Evolutionary conservation across 164 flowering plant species (phyloP), one percentile per base, ranked within the genome.

Genomic region (Litsea cubeba): DNA sequence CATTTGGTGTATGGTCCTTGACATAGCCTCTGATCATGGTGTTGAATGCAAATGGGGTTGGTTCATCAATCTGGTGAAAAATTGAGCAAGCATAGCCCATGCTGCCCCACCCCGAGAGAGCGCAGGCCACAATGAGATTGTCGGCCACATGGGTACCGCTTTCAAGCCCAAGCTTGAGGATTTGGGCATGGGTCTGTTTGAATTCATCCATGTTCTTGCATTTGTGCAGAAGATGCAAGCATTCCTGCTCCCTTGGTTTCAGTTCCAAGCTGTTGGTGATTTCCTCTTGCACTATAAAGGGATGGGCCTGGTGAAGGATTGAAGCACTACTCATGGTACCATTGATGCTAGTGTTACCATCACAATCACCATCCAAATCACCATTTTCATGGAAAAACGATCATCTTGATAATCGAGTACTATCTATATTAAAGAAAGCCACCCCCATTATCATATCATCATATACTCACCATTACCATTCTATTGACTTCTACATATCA

Each of bases 1-100:
- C 76, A 23, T 79, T 78, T 22, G 84, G 78, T 30, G 81, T 78
- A 62, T 68, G 66, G 66, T 80, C 84, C 70, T 81, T 85, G 17
- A 82, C 85, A 79, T 84, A 75, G n/a, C 93, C 95, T 84, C 88
- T 90, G 25, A 90, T 88, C 89, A 92, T 81, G 65, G 87, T 77
- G 69, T 90, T 94, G 86, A 81, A 92, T 3, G 77, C 84, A 62
- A 89, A 94, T 46, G 85, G 69, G 72, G 80, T 81, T 23, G 94
- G 94, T 25, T 88, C 88, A 8, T 84, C 87, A 17, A 90, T 82
- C 74, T 79, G 83, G 17, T 76, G 18, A 75, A 94, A 94, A 65
- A 94, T 86, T 64, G 89, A 89, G 80, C 86, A 81, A 2, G 97
- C 98, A 73, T 91, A 89, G 65, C 84, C 89, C 93, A 92, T 89